Base-by-base conservation (phyloP, 2,329 filamentous ascomycete species). In the Clonostachys sp. region DNA sequence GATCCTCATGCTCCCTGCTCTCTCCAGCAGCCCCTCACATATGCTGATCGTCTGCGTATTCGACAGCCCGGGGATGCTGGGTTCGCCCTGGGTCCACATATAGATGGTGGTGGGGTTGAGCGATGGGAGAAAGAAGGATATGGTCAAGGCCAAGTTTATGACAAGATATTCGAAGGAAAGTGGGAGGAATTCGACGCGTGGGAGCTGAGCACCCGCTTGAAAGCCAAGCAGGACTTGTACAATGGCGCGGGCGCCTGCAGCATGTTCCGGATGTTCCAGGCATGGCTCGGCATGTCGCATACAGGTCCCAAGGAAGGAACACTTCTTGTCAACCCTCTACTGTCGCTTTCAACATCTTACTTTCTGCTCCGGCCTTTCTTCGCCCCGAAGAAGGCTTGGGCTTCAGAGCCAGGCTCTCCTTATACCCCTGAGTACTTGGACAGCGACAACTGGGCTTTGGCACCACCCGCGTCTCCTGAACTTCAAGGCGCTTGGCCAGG, bases 181-280 rank as follows among this genome's bases (percentile, higher is more conserved):
- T 96, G 91, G 90, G 87, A 91, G 58, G 69, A 81, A 3, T 89
- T 86, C 58, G 85, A 91, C 55, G 81, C 87, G 0, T 91, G 84
- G 79, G 87, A 91, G 61, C 80, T 80, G 7, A 80, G 77, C 53
- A 77, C 80, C 50, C 78, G 88, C 12, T 68, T 90, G 1, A 68
- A 71, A 2, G 84, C 83, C 9, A 74, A 77, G 4, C 81, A 81
- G 54, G 86, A 91, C 60, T 62, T 91, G 18, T 89, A 91, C 61
- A 78, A 87, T 48, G 84, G 86, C 8, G 80, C 85, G 1, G 86
- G 87, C 3, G 81, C 83, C 9, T 91, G 87, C 63, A 83, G 74
- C 44, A 85, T 88, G 65, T 86, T 91, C 61, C 78, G 88, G 44
- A 87, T 90, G 76, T 87, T 86, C 59, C 87, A 92, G 61, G 89